A percentile compares a stretch with the other conserved stretches of the same genome.
Conservation (phyloP, 768 basidiomycete species). For the Naematelia encephala region DNA sequence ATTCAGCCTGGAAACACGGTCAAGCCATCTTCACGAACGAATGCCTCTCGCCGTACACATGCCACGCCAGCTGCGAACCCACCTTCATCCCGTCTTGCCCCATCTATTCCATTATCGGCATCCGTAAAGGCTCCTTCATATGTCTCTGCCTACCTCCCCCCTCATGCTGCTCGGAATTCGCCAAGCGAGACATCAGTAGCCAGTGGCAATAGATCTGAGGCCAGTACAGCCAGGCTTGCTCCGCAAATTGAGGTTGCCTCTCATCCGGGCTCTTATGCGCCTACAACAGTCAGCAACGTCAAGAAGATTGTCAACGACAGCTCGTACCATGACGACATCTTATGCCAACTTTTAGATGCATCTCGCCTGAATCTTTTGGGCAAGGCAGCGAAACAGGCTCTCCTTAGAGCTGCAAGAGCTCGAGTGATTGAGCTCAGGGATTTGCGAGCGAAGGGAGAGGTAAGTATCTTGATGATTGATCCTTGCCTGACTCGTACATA, state of each 20-base stretch:
- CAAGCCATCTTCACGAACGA: neutral
- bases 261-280: slow-evolving; percentile 22
- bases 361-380: slow-evolving; percentile 43
- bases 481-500: neutral
- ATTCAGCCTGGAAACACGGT: slow-evolving; percentile 3
- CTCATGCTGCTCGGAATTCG: too few species aligned
- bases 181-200: neutral
- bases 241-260: slow-evolving; percentile 3
- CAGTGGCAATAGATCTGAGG: neutral
- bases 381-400: slow-evolving; percentile 43
- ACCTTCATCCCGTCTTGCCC: neutral
- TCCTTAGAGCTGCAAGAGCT: slow-evolving; percentile 44
- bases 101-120: neutral
- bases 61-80: neutral
- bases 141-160: neutral
- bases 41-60: neutral
- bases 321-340: slow-evolving; percentile 46
- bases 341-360: slow-evolving; percentile 47
- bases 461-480: slow-evolving; percentile 9
- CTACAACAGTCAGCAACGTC: slow-evolving; percentile 43
- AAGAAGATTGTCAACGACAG: slow-evolving; percentile 40
- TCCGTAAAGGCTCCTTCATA: neutral
- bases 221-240: neutral
- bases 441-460: slow-evolving; percentile 24
- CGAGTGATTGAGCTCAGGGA: slow-evolving; percentile 44